Evolutionary conservation across 257 asterid genomes (phyloP), one percentile per base, ranked within the genome.

Genomic region (Mentha longifolia): DNA sequence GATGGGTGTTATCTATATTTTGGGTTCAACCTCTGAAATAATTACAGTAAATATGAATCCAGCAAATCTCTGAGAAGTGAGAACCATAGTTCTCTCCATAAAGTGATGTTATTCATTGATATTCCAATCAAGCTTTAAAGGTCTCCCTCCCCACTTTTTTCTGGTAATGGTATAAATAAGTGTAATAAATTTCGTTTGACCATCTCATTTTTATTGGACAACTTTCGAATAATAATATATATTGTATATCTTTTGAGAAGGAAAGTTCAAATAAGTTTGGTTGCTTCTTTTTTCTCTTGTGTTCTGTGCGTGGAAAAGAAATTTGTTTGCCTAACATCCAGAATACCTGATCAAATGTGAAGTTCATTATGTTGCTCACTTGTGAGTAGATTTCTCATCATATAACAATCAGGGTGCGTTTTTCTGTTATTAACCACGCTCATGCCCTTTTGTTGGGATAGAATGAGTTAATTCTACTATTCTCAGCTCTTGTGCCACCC

Each of bases 401-500:
- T 50, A 61, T 37, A 16, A 52, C 28, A 46, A 30, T 61, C 54
- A 17, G 17, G 19, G 60, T 11, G 3, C 9, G 31, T 35, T 66
- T 66, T 15, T 45, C 73, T 6, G 52, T 42, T 67, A 67, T 60
- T 17, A 6, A 56, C 67, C 42, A 60, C 20, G 17, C 47, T 17
- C 39, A 28, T 67, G 31, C 49, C 68, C 74, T 66, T 17, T 59
- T 12, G 20, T 20, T 47, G 33, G 55, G 55, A 11, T 56, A 47
- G 64, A 55, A 16, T 43, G 41, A 43, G 77, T 64, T 56, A 12
- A 8, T 74, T 55, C n/a, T 46, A 49, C 69, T 70, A 33, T 66
- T 74, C 62, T 47, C 25, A 0, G 56, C 43, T 70, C 50, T 78
- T 64, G 77, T n/a, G n/a, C n/a, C 58, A 33, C 37, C 49, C 14